Evolutionary conservation across 306 rosid species (phyloP), one percentile per base, ranked within the genome.

Genomic region (Pyrus bretschneideri): DNA sequence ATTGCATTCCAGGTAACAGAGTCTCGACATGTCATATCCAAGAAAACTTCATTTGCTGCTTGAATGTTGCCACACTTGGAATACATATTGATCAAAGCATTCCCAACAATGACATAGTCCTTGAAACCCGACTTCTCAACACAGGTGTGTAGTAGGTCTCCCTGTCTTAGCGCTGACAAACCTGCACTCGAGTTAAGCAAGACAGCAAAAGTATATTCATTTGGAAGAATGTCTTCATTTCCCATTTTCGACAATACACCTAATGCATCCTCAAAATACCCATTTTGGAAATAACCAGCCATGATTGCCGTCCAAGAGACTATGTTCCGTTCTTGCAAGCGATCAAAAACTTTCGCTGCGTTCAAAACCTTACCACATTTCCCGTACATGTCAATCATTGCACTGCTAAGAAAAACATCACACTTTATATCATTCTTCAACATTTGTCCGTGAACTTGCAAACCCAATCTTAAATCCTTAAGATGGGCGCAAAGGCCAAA

Each of bases 31-130:
- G 9, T 31, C 89, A 75, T 85, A 31, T 79, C 62, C 22, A 73
- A 55, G 84, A 85, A 91, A 59, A 85, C 84, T 33, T 81, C 52
- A 65, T 84, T 81, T 33, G 96, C 89, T 51, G 85, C 87, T 78
- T 67, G 91, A 71, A 88, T 88, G 84, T 83, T 45, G 23, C 96
- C 93, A 3, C 86, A 61, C 84, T 91, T 91, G 60, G 96, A 78
- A 87, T 88, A 91, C 93, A 88, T 91, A 70, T 83, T 88, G 79
- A 91, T 80, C 84, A 91, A 65, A 72, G 90, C 89, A 79, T 87
- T 88, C 64, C 81, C 71, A 9, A 88, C 91, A 75, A 77, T 87
- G 51, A 82, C 69, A 69, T 79, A 83, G 77, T 84, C 78, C 67
- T 75, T 85, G 55, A 87, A 84, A 75, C 96, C 93, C 15, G 83